phyloP scores from a whole-genome alignment of 2,329 filamentous ascomycete genomes.

The Fusarium succisae region DNA sequence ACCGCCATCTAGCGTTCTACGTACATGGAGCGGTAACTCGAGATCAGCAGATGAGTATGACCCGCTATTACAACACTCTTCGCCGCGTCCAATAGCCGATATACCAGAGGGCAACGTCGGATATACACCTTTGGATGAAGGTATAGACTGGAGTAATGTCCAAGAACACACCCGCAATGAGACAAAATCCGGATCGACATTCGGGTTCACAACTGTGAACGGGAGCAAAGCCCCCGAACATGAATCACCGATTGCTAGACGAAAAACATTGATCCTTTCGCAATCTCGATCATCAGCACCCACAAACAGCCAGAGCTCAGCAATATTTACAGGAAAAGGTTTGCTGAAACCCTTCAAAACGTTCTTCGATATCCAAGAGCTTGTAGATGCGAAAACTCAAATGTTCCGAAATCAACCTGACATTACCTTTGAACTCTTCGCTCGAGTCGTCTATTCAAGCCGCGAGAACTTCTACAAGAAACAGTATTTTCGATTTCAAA shows the following conservation, averaged over 20 bases:
- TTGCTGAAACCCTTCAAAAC: slow-evolving; percentile 48
- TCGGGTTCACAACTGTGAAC: not conserved
- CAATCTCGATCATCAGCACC: slow-evolving; percentile 3
- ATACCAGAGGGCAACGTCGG: not conserved
- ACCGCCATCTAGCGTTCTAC: slow-evolving; percentile 47
- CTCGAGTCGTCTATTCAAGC: slow-evolving; percentile 65
- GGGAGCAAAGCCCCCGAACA: not conserved
- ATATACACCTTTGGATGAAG: slow-evolving; percentile 45
- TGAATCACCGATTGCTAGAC: not conserved
- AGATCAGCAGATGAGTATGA: slow-evolving; percentile 50
- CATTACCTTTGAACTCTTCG: slow-evolving; percentile 69
- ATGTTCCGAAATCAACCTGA: slow-evolving; percentile 48
- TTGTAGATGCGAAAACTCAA: slow-evolving; percentile 57
- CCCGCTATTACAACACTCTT: slow-evolving; percentile 48
- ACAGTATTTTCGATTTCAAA: slow-evolving; percentile 72
- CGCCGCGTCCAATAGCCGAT: slow-evolving; percentile 30
- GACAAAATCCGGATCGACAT: not conserved
- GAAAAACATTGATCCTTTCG: not conserved
- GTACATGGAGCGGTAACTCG: slow-evolving; percentile 46
- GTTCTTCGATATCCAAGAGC: slow-evolving; percentile 72
- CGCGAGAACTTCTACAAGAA: slow-evolving; percentile 59
- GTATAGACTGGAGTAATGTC: slow-evolving; percentile 54
- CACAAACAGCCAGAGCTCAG: not conserved
- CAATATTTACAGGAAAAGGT: not conserved
- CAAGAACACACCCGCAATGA: slow-evolving; percentile 12